These are phyloP conservation scores for Eucalyptus sp. DNA, from an alignment of 345 rosid species.

Conservation along the genomic window DNA sequence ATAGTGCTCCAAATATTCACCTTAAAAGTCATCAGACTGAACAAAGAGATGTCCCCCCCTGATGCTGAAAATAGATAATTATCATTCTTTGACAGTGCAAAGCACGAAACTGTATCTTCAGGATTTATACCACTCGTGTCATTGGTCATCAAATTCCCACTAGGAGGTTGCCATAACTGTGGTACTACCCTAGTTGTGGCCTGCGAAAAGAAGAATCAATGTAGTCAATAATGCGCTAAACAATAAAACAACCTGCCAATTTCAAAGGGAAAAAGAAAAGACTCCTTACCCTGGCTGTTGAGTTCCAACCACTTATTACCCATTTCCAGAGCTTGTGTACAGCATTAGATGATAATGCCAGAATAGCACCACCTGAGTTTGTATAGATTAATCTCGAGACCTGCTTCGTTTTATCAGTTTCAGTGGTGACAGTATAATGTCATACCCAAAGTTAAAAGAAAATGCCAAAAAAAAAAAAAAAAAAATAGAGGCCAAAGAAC, in stretches of 20 bases:
- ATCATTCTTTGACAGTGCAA: slow-evolving; percentile 78
- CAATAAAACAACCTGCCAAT: neutral
- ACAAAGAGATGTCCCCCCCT: slow-evolving; percentile 64
- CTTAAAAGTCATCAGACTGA: slow-evolving; percentile 76
- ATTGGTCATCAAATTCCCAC: slow-evolving; percentile 68
- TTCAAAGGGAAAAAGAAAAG: neutral
- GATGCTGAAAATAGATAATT: slow-evolving; percentile 59
- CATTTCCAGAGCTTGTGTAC: no score
- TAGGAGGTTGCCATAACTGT: slow-evolving; percentile 65
- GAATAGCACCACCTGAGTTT: no score
- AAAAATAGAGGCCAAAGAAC: accelerated
- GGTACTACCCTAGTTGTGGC: slow-evolving; percentile 54
- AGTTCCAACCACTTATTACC: slow-evolving; percentile 14
- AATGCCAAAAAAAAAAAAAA: neutral
- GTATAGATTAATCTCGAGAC: no score
- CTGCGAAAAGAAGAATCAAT: slow-evolving; percentile 11
- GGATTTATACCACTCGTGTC: slow-evolving; percentile 39
- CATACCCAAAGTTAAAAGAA: neutral
- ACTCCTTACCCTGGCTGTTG: slow-evolving; percentile 28
- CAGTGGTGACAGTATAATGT: neutral
- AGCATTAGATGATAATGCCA: no score
- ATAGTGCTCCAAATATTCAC: slow-evolving; percentile 9
- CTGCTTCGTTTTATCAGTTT: neutral
- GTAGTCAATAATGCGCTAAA: neutral
- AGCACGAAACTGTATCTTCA: slow-evolving; percentile 75